Conservation (phyloP, 2,329 filamentous ascomycete species). For the Fusarium annulatum region DNA sequence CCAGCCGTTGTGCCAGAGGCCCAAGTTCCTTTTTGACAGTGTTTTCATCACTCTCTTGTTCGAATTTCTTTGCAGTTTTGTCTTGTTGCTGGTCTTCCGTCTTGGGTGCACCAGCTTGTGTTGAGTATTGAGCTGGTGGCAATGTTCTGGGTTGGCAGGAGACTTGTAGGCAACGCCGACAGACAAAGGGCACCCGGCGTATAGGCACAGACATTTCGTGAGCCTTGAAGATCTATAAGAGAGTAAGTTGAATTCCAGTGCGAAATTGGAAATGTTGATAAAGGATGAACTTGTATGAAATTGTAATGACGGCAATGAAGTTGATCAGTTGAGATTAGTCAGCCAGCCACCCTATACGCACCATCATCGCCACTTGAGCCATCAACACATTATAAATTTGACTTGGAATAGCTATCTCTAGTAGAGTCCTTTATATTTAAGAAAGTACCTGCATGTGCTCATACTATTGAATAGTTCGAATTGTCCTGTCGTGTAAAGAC, state of each 20-base stretch:
- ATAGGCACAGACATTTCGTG: conserved; percentile 7
- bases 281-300: background rate
- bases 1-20: conserved; percentile 66
- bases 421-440: conserved; percentile 1
- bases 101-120: conserved; percentile 20
- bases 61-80: background rate
- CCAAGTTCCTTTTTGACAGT: conserved; percentile 47
- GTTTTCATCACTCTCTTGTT: background rate
- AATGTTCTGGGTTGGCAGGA: conserved; percentile 5
- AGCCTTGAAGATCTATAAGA: background rate
- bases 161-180: conserved; percentile 34
- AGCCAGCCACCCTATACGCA: conserved; percentile 10
- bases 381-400: background rate
- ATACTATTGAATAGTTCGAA: conserved; percentile 11
- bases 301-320: conserved; percentile 27
- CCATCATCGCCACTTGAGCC: background rate
- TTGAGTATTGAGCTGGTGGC: conserved; percentile 29
- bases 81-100: conserved; percentile 5
- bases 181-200: conserved; percentile 20
- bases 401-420: conserved; percentile 1
- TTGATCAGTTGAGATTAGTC: conserved; percentile 27
- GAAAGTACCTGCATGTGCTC: background rate
- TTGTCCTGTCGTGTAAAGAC: background rate
- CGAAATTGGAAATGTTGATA: background rate
- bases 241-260: background rate